Percentiles rank a stretch among this genome's conserved stretches.
Conservation (phyloP, 345 rosid genomes). For the Populus alba region DNA sequence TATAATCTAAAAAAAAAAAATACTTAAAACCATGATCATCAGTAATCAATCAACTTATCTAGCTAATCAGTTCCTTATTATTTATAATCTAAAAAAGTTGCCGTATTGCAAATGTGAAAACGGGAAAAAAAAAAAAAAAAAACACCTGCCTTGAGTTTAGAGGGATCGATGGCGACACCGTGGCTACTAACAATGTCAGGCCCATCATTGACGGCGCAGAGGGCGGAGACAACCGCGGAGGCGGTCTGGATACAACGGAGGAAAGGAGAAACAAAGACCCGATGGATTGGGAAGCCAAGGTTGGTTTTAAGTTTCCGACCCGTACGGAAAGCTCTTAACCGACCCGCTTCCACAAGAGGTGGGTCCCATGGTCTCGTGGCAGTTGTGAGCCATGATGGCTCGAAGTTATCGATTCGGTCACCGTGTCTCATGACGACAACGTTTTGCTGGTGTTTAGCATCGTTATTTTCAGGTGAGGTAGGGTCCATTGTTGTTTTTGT, state of each 20-base stretch:
- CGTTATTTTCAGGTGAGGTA: not conserved
- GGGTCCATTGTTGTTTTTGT: constrained; percentile 10
- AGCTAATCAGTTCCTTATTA: not conserved
- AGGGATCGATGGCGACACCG: constrained; percentile 38
- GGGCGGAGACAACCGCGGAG: constrained; percentile 48
- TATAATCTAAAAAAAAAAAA: not conserved
- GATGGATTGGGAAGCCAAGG: constrained; percentile 65
- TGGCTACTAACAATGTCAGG: constrained; percentile 28
- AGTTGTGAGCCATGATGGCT: constrained; percentile 50
- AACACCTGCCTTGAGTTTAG: constrained; percentile 60
- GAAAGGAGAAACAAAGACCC: constrained; percentile 84
- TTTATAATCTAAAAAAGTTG: not conserved
- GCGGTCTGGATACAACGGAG: constrained; percentile 85
- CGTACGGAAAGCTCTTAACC: constrained; percentile 42
- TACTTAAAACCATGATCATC: not conserved
- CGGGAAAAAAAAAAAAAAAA: not conserved
- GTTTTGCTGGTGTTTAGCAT: constrained; percentile 36
- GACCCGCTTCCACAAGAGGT: constrained; percentile 50
- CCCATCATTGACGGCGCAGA: constrained; percentile 41
- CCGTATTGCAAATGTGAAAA: not conserved
- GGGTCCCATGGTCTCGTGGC: constrained; percentile 88
- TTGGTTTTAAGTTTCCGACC: constrained; percentile 46
- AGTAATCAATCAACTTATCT: not conserved
- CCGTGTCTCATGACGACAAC: constrained; percentile 93
- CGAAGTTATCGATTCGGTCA: constrained; percentile 68